A percentile compares a stretch with the other conserved stretches of the same genome.
Evolutionary conservation across 1,139 yeast species (phyloP).

Genomic region (Yamadazyma membranifaciens): DNA sequence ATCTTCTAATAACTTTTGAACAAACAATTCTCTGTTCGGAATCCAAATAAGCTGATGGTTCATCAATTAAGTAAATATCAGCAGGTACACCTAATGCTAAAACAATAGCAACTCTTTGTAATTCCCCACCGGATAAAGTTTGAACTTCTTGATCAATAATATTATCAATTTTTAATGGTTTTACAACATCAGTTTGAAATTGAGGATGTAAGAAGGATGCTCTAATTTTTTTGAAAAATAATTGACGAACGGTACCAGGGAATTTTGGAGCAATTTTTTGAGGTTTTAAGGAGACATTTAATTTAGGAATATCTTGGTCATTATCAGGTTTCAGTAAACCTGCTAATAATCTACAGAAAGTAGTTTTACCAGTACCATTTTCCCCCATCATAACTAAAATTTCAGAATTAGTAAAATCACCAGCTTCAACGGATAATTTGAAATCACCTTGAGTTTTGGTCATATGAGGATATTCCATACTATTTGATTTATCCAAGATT

Average conservation of each 20-base stretch:
- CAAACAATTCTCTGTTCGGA: conserved; percentile 99
- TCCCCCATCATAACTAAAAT: conserved; percentile 99
- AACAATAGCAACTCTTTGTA: conserved; percentile 98
- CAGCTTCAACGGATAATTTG: conserved; percentile 73
- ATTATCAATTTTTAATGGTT: conserved; percentile 90
- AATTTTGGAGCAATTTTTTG: conserved; percentile 98
- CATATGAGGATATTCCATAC: conserved; percentile 78
- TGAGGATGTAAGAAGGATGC: conserved; percentile 94
- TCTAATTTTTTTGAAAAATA: conserved; percentile 93
- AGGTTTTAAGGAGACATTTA: conserved; percentile 96
- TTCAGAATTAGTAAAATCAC: conserved; percentile 95
- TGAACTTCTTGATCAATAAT: conserved; percentile 97
- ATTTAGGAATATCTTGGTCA: conserved; percentile 74
- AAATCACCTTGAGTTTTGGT: conserved; percentile 94
- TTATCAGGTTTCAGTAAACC: conserved; percentile 89
- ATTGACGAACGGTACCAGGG: conserved; percentile 97
- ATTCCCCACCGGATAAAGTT: conserved; percentile 97
- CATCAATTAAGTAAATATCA: conserved; percentile 94
- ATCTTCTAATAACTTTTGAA: conserved; percentile 96
- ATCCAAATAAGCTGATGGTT: conserved; percentile 97
- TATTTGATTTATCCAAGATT: conserved; percentile 74
- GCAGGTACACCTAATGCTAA: conserved; percentile 93
- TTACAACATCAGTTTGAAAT: conserved; percentile 96
- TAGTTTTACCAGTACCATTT: conserved; percentile 98
- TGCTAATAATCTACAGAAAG: conserved; percentile 91